Evolutionary conservation across 176 grass and related monocot species (phyloP).

Genomic region (Paspalum vaginatum): DNA sequence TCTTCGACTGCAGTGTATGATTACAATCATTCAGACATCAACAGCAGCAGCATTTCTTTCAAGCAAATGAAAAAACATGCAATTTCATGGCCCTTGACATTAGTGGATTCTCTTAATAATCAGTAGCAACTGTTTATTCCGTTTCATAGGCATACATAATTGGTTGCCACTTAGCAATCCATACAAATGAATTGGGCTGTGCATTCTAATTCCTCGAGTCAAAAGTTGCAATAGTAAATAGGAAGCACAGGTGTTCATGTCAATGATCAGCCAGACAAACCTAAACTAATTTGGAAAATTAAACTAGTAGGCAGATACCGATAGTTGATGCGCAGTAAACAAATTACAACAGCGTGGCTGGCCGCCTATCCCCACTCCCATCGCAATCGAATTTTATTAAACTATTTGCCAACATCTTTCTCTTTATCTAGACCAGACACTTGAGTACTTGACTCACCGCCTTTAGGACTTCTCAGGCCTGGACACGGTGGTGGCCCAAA

Average conservation of each 20-base stretch:
- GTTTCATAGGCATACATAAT: not conserved
- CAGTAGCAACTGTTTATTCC: not conserved
- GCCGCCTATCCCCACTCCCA: not conserved
- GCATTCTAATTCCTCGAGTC: not conserved
- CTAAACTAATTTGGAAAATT: not conserved
- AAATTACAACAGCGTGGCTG: not conserved
- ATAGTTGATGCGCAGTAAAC: not conserved
- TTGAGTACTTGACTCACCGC: too few species aligned
- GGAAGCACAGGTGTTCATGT: not conserved
- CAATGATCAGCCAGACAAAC: not conserved
- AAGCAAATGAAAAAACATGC: not conserved
- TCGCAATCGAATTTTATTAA: too few species aligned
- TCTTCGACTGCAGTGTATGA: slow-evolving; percentile 32
- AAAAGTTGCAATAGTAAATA: not conserved
- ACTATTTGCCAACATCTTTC: not conserved
- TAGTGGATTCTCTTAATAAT: not conserved
- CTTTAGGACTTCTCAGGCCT: too few species aligned
- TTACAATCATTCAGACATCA: slow-evolving; percentile 8
- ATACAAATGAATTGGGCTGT: not conserved
- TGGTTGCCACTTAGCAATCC: not conserved
- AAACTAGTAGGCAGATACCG: not conserved
- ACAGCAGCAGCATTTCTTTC: not conserved
- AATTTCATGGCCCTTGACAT: not conserved
- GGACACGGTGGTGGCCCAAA: too few species aligned
- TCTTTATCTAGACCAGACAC: not conserved